A percentile compares a stretch with the other conserved stretches of the same genome.
phyloP scores from a whole-genome alignment of 2,329 filamentous ascomycete species.

The Colletotrichum phormii region DNA sequence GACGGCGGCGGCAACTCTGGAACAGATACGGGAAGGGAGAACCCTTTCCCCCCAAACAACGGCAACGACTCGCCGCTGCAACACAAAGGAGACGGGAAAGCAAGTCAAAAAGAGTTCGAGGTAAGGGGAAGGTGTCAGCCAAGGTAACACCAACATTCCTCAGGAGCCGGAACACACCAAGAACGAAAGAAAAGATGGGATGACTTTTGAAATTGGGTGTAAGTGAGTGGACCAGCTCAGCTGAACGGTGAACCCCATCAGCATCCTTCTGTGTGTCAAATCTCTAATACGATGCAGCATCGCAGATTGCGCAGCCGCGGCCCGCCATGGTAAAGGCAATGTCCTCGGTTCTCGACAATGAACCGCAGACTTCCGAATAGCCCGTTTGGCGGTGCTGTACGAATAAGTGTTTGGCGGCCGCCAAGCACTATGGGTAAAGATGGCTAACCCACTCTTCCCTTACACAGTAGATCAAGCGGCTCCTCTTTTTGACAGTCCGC shows the following conservation, averaged over 20 bases:
- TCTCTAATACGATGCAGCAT: conserved; percentile 19
- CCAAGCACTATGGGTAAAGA: background rate
- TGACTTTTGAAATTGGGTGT: conserved; percentile 13
- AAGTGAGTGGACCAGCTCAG: background rate
- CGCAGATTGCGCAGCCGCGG: background rate
- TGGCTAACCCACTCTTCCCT: background rate
- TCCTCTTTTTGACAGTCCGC: background rate
- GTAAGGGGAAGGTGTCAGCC: conserved; percentile 18
- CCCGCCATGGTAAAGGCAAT: background rate
- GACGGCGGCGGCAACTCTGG: background rate
- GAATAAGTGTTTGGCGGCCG: background rate
- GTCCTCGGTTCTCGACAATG: background rate
- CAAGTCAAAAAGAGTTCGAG: conserved; percentile 18
- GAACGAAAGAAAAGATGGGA: conserved; percentile 18
- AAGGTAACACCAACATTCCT: conserved; percentile 25
- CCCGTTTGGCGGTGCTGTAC: background rate
- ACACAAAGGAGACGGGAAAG: conserved; percentile 27
- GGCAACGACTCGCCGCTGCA: conserved; percentile 19
- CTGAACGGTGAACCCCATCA: no score
- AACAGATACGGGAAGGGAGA: background rate
- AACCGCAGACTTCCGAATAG: background rate
- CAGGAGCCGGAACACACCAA: background rate
- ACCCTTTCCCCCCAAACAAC: background rate
- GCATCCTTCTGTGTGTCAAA: conserved; percentile 11
- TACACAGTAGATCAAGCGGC: background rate